Percentiles rank a stretch among this genome's conserved stretches.
Evolutionary conservation across 257 asterid species (phyloP).

Genomic region (Leonotis leonurus): DNA sequence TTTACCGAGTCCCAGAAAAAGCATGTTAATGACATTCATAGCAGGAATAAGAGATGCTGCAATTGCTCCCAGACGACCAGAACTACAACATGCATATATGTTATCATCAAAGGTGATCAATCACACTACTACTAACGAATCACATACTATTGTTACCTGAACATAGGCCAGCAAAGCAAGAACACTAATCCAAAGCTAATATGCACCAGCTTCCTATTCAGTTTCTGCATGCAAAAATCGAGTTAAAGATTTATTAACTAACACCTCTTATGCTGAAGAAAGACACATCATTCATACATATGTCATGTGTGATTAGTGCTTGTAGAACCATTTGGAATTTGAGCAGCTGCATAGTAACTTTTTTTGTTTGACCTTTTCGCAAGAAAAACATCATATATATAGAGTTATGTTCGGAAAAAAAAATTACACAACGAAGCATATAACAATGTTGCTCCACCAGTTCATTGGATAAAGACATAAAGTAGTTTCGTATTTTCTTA

Average conservation of each 20-base stretch:
- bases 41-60: conserved; percentile 71
- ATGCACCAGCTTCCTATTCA: conserved; percentile 73
- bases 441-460: too few species aligned
- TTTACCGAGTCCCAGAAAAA: conserved; percentile 74
- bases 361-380: neutral
- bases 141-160: conserved; percentile 52
- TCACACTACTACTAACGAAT: conserved; percentile 4
- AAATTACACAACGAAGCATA: neutral
- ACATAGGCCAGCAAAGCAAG: conserved; percentile 99
- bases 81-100: conserved; percentile 34
- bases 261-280: too few species aligned
- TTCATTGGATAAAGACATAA: too few species aligned
- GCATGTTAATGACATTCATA: conserved; percentile 57
- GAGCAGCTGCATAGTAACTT: neutral
- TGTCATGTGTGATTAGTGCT: neutral
- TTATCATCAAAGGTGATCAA: conserved; percentile 21
- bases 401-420: neutral
- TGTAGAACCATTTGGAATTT: neutral
- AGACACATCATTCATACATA: neutral
- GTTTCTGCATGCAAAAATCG: conserved; percentile 20
- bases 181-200: conserved; percentile 69
- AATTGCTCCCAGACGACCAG: conserved; percentile 70
- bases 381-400: neutral
- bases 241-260: too few species aligned
- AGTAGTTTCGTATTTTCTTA: too few species aligned